A percentile compares a stretch with the other conserved stretches of the same genome.
Conservation (phyloP, 2,329 filamentous ascomycete species). For the Sclerotinia borealis region DNA sequence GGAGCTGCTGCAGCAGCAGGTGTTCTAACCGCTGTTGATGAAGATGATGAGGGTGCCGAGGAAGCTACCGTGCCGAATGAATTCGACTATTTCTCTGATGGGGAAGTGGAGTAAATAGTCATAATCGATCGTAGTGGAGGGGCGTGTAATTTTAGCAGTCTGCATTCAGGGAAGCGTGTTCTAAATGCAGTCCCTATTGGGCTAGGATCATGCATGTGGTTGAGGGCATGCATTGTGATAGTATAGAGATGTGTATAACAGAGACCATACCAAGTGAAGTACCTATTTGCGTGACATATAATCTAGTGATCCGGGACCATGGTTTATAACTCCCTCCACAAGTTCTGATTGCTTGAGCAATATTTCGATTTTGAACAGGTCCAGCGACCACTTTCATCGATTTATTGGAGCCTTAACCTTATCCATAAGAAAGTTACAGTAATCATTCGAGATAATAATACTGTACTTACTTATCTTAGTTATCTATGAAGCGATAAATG, state of each 20-base stretch:
- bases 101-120: constrained; percentile 25
- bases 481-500: too few species aligned
- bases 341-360: too few species aligned
- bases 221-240: not conserved
- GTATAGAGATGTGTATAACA: constrained; percentile 11
- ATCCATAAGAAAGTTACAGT: too few species aligned
- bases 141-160: constrained; percentile 9
- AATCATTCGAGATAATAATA: too few species aligned
- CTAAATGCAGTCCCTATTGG: not conserved
- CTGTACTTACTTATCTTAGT: too few species aligned
- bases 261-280: not conserved
- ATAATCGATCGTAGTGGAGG: not conserved
- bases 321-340: too few species aligned
- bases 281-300: not conserved
- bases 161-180: constrained; percentile 4
- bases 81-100: constrained; percentile 68
- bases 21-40: constrained; percentile 80
- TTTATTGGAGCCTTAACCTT: too few species aligned
- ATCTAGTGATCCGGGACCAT: not conserved
- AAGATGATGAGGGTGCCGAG: constrained; percentile 68
- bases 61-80: constrained; percentile 65
- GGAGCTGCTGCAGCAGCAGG: constrained; percentile 69
- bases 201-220: not conserved
- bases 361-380: too few species aligned
- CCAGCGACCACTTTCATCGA: too few species aligned